Evolutionary conservation across 495 filamentous ascomycete genomes (phyloP), one percentile per base, ranked within the genome.

Genomic region (Bacidia gigantensis): DNA sequence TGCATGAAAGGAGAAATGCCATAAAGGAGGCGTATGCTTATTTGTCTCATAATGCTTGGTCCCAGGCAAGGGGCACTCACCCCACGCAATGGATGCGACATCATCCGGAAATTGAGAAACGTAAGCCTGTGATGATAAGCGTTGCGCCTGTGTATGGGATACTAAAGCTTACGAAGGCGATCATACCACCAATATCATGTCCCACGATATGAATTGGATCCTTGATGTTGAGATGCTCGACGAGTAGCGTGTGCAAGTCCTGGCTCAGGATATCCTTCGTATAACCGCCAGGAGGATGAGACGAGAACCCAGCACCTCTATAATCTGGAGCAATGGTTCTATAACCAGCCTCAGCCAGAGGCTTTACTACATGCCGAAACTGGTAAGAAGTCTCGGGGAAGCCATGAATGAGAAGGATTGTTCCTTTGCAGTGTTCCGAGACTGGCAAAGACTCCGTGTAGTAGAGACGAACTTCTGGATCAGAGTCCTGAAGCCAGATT

Each of bases 121-220:
- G 53, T 69, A 67, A 1, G 67, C 63, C 29, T 35, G 14, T n/a
- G n/a, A n/a, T n/a, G n/a, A n/a, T n/a, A n/a, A n/a, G n/a, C n/a
- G n/a, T n/a, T n/a, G n/a, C n/a, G n/a, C n/a, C n/a, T n/a, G n/a
- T n/a, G n/a, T n/a, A n/a, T n/a, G 14, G 7, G 29, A 35, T 14
- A 7, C 29, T 5, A 35, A 5, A 14, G 29, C 29, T 35, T 35
- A 35, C 29, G 40, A 64, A 66, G 0, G 71, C 69, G 41, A 72
- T 64, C 65, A 73, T 70, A 23, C 67, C 69, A 1, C 70, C 70
- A 50, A 73, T 72, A 54, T 73, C 72, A 49, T 75, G 68, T 17
- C 70, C 70, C 0, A 72, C 64, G 1, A 74, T 50, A 40, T 73
- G 71, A 7, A 72, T 59, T 20, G 59, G 60, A 11, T 67, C 57